These are phyloP conservation scores for Potentilla sterilis DNA, from an alignment of 306 rosid genomes.

Conservation along the genomic window DNA sequence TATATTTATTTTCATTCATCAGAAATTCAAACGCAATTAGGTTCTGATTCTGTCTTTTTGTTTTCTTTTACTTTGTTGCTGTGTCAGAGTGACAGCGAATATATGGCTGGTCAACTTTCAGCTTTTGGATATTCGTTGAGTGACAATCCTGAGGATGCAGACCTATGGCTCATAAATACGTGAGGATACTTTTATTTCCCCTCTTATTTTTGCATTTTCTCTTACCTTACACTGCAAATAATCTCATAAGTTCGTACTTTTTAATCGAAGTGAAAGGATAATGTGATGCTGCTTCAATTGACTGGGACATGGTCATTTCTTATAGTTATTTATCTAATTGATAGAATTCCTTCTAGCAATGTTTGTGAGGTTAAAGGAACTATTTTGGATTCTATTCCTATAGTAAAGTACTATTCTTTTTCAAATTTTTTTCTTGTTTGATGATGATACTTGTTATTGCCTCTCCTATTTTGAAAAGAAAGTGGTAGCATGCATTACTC, in stretches of 20 bases:
- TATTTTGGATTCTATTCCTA: neutral
- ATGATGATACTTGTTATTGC: neutral
- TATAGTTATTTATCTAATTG: neutral
- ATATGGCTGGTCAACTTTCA: conserved; percentile 97
- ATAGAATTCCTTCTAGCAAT: neutral
- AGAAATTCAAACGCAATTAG: neutral
- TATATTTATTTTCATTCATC: neutral
- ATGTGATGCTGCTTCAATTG: neutral
- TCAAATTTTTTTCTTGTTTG: conserved; percentile 2
- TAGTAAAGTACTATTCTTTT: neutral
- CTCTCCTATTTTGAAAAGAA: neutral
- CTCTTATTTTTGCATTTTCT: neutral
- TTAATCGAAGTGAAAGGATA: neutral
- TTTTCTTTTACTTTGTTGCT: neutral
- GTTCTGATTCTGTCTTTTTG: neutral
- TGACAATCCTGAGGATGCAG: conserved; percentile 82
- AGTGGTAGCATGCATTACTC: neutral
- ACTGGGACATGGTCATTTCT: neutral
- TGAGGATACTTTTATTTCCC: conserved; percentile 33
- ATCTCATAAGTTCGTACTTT: neutral
- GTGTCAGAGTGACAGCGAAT: conserved; percentile 87
- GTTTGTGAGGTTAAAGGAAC: neutral
- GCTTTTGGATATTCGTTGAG: conserved; percentile 82
- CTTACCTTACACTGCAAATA: neutral
- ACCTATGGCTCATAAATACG: conserved; percentile 98